Base-by-base conservation (phyloP, 768 basidiomycete genomes). In the Termitomyces sp. region DNA sequence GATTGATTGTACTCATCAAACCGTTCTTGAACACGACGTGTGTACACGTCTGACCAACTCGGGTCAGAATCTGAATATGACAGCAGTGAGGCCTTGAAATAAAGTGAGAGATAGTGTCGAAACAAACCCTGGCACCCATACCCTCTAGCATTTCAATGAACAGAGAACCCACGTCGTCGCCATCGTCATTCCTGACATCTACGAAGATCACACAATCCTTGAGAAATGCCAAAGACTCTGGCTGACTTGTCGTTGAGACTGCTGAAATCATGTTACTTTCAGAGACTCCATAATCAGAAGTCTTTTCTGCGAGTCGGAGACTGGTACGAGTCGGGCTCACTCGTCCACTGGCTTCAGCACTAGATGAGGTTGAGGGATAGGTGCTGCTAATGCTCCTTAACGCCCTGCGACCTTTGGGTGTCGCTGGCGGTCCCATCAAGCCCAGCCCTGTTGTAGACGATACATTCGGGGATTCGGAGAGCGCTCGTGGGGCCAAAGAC, bases 1-100 rank as follows among this genome's bases (percentile, higher is more conserved):
- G 83, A 22, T 77, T 80, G 45, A 92, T 66, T 2, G 93, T 95
- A 60, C 86, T 86, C 67, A 83, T 79, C 22, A 84, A 68, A 1
- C 92, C 92, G 58, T 90, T 87, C 77, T 94, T 95, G 70, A 80
- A 94, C 7, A 95, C 82, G 57, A 95, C 83, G 69, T 93, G 92
- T 5, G 91, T 93, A 62, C 92, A 86, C 20, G 80, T 81, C 66
- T 85, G 82, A 30, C 87, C 83, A 20, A 89, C 81, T 54, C 88
- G 80, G 52, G 77, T 74, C 58, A 88, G 70, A 46, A 88, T 80
- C 85, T 89, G 52, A 24, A 52, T 8, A 55, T 41, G 35, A 16
- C 8, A 38, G 9, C 7, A n/a, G 8, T 62, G 26, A 56, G 38
- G n/a, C 35, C 18, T 18, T 14, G 22, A 13, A 10, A 40, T 20